Evolutionary conservation across 139 green algal species (phyloP).

Genomic region (Micractinium conductrix): DNA sequence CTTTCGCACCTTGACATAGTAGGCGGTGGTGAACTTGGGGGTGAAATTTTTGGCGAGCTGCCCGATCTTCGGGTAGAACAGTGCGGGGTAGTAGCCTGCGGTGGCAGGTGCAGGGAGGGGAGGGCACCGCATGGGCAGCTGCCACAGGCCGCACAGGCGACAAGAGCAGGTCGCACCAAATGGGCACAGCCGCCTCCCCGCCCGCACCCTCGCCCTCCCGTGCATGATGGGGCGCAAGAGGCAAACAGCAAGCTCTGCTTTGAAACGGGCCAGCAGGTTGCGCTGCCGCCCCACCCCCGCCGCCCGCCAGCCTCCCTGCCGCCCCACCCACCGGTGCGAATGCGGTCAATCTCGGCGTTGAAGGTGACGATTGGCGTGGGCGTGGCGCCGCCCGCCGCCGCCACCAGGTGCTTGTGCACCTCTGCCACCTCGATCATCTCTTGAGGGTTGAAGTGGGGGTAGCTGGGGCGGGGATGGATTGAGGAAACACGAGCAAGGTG

Average conservation of each 20-base stretch:
- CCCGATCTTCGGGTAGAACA: slow-evolving; percentile 87
- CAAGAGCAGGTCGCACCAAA: too few species aligned
- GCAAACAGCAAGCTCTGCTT: too few species aligned
- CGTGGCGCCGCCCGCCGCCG: too few species aligned
- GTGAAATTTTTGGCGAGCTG: slow-evolving; percentile 29
- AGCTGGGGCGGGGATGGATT: neutral
- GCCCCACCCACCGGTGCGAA: slow-evolving; percentile 41
- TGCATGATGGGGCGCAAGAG: too few species aligned
- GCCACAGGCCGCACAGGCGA: too few species aligned
- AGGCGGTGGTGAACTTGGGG: slow-evolving; percentile 1
- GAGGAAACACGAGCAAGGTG: too few species aligned
- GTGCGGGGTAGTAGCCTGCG: slow-evolving; percentile 76
- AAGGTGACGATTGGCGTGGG: slow-evolving; percentile 80
- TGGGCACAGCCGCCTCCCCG: too few species aligned
- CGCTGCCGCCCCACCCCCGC: too few species aligned
- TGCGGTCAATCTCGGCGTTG: slow-evolving; percentile 89
- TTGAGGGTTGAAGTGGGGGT: slow-evolving; percentile 34
- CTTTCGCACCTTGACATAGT: neutral
- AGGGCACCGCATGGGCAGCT: neutral
- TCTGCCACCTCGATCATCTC: slow-evolving; percentile 30
- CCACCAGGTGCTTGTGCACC: neutral
- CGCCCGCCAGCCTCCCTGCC: too few species aligned
- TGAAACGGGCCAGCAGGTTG: too few species aligned
- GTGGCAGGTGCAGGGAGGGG: neutral
- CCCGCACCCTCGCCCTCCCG: too few species aligned